Percentiles rank a stretch among this genome's conserved stretches.
Evolutionary conservation across 306 rosid species (phyloP).

Genomic region (Gastrolobium villosum): DNA sequence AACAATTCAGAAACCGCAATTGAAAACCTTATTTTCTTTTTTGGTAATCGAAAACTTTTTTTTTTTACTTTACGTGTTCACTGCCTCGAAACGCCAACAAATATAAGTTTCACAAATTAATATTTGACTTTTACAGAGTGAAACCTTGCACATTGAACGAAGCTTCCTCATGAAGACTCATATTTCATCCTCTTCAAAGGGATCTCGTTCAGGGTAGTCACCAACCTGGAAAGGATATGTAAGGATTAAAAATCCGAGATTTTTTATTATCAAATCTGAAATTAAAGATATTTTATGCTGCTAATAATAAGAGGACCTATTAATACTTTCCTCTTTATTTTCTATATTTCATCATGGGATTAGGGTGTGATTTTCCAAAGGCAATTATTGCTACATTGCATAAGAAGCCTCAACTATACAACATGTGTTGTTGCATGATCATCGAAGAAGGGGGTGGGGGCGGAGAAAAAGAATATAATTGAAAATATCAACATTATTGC

Average conservation of each 20-base stretch:
- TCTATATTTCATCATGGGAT: neutral
- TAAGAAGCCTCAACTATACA: constrained; percentile 11
- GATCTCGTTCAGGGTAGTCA: constrained; percentile 92
- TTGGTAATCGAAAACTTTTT: too few relatives aligned
- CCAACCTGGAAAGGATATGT: constrained; percentile 73
- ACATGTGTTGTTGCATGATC: too few relatives aligned
- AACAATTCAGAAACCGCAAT: neutral
- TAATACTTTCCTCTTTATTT: neutral
- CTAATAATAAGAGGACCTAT: neutral
- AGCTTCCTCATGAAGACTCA: constrained; percentile 47
- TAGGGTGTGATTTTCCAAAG: neutral
- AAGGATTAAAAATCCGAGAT: neutral
- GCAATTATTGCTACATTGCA: neutral
- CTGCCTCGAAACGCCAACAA: constrained; percentile 16
- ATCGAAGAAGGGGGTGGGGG: too few relatives aligned
- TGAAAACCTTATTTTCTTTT: too few relatives aligned
- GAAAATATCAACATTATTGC: neutral
- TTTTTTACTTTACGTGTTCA: neutral
- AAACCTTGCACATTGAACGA: neutral
- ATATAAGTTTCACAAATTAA: neutral
- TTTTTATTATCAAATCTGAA: constrained; percentile 15
- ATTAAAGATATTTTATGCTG: neutral
- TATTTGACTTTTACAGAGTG: neutral
- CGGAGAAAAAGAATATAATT: too few relatives aligned
- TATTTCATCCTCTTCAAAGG: constrained; percentile 88